Percentiles rank a stretch among this genome's conserved stretches.
phyloP scores from a whole-genome alignment of 2,329 filamentous ascomycete species.

The Clarireedia monteithiana region DNA sequence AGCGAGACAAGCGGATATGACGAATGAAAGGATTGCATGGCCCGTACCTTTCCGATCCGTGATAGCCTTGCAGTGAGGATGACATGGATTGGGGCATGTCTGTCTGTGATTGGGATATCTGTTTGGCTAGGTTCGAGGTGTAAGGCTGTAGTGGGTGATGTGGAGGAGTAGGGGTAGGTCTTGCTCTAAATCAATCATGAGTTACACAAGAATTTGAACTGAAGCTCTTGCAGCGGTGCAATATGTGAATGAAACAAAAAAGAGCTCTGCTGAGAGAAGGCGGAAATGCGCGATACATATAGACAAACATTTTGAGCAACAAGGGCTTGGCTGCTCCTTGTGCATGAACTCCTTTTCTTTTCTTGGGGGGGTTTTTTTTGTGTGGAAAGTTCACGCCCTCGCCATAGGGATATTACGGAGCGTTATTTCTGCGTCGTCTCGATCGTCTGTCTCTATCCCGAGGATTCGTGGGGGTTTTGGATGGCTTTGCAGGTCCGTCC shows the following conservation, averaged over 20 bases:
- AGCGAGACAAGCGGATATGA: neutral
- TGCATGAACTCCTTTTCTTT: neutral
- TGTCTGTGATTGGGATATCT: neutral
- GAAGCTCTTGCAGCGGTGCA: neutral
- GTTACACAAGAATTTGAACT: neutral
- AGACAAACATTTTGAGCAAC: neutral
- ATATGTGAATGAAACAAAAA: neutral
- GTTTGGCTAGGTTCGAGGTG: neutral
- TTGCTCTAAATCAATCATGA: no score
- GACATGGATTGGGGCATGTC: constrained; percentile 6
- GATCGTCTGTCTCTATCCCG: neutral
- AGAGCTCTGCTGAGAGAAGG: neutral
- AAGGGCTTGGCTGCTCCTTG: neutral
- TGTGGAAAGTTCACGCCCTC: no score
- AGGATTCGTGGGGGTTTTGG: no score
- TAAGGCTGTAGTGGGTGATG: neutral
- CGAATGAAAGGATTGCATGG: neutral
- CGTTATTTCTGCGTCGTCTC: neutral
- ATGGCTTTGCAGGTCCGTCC: neutral
- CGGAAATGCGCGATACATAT: neutral
- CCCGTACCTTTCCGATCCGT: neutral
- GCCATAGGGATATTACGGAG: neutral
- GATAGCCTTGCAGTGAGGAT: constrained; percentile 7
- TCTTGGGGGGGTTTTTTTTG: neutral
- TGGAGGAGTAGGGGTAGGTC: neutral